A percentile compares a stretch with the other conserved stretches of the same genome.
phyloP scores from a whole-genome alignment of 129 eudicot genomes.

The Chrysanthemum seticuspe region DNA sequence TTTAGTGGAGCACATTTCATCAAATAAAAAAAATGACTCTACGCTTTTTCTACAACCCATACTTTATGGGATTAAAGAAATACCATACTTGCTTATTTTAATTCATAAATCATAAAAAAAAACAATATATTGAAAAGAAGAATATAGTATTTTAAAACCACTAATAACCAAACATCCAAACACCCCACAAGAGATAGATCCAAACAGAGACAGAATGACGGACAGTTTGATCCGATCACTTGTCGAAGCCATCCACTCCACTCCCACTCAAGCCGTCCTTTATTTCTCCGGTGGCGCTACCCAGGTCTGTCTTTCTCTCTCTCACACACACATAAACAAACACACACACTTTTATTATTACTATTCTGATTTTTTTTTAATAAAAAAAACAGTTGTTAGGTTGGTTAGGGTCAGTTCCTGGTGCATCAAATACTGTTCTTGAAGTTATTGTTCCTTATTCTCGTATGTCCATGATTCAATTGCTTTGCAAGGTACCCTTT shows the following conservation, averaged over 20 bases:
- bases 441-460: constrained; percentile 92
- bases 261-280: constrained; percentile 87
- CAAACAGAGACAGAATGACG: background rate
- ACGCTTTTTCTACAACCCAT: no score
- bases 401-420: constrained; percentile 85
- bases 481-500: constrained; percentile 68
- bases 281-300: constrained; percentile 92
- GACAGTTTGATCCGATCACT: constrained; percentile 48
- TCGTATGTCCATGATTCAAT: constrained; percentile 84
- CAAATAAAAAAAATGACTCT: no score
- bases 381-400: constrained; percentile 51
- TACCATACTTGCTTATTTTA: no score
- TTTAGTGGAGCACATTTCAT: no score
- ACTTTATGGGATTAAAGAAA: no score
- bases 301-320: constrained; percentile 40
- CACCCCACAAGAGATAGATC: background rate
- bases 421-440: constrained; percentile 89
- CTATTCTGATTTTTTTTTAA: background rate
- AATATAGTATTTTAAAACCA: no score
- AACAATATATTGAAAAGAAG: no score
- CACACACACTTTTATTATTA: constrained; percentile 3
- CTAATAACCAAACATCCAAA: no score
- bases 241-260: constrained; percentile 84
- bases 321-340: background rate
- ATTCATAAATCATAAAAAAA: no score